Percentiles rank a stretch among this genome's conserved stretches.
Evolutionary conservation across 192 early-diverging fungal species (phyloP).

Genomic region (Chytriomyces sp.): DNA sequence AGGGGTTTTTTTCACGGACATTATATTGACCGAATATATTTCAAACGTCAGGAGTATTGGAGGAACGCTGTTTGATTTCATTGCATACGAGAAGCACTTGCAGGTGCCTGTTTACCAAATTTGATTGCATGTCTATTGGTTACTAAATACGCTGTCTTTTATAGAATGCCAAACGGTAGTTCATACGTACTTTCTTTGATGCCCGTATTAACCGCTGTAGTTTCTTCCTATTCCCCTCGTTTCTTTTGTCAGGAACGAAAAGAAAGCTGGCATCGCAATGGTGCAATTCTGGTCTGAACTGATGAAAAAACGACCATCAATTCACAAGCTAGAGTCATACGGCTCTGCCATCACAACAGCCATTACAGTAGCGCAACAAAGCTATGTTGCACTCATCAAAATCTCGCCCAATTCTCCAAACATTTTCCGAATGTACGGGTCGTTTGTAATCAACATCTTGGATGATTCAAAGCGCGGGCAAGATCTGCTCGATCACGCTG

Average conservation of each 20-base stretch:
- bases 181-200: not conserved
- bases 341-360: slow-evolving; percentile 42
- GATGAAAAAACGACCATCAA: slow-evolving; percentile 34
- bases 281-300: slow-evolving; percentile 54
- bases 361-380: slow-evolving; percentile 30
- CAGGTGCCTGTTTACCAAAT: too few species aligned
- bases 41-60: slow-evolving; percentile 8
- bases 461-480: slow-evolving; percentile 48
- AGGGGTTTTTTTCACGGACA: not conserved
- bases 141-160: too few species aligned
- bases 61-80: slow-evolving; percentile 49
- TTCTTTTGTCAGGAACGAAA: slow-evolving; percentile 1
- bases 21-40: not conserved
- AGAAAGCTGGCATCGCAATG: slow-evolving; percentile 33
- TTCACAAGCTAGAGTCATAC: slow-evolving; percentile 39
- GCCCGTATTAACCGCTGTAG: too few species aligned
- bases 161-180: slow-evolving; percentile 35
- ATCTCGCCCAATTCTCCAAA: slow-evolving; percentile 42
- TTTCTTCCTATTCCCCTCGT: too few species aligned
- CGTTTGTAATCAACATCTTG: slow-evolving; percentile 48
- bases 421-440: slow-evolving; percentile 45
- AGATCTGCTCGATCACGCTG: slow-evolving; percentile 45
- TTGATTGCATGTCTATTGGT: not conserved
- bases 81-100: slow-evolving; percentile 46
- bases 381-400: slow-evolving; percentile 41